Evolutionary conservation across 257 asterid genomes (phyloP).

Genomic region (Primulina huaijiensis): DNA sequence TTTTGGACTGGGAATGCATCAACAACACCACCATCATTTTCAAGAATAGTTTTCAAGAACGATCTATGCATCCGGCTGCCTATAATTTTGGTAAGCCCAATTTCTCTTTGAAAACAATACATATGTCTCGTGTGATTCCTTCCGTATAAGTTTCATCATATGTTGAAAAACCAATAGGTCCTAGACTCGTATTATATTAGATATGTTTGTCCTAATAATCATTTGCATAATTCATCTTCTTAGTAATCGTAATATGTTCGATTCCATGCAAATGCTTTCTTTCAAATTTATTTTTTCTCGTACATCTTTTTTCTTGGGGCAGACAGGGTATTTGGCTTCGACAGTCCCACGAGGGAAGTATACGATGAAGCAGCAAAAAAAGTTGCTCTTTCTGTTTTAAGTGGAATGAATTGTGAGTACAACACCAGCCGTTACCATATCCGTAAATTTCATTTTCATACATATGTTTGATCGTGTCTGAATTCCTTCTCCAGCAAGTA

Average conservation of each 20-base stretch:
- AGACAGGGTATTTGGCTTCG: conserved; percentile 77
- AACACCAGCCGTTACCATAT: background rate
- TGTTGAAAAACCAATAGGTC: too few species aligned
- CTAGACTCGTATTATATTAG: too few species aligned
- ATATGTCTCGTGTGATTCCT: too few species aligned
- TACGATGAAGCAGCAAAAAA: conserved; percentile 84
- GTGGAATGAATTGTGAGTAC: conserved; percentile 83
- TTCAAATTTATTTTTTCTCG: too few species aligned
- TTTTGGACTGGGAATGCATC: conserved; percentile 82
- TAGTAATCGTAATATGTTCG: too few species aligned
- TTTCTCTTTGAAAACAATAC: background rate
- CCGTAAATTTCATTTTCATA: background rate
- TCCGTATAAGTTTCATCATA: too few species aligned
- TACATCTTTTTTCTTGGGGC: conserved; percentile 5
- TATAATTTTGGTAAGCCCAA: conserved; percentile 58
- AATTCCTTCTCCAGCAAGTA: conserved; percentile 52
- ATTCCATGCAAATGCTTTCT: too few species aligned
- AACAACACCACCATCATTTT: conserved; percentile 62
- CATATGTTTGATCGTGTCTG: conserved; percentile 2
- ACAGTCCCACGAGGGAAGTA: conserved; percentile 61
- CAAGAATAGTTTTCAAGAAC: conserved; percentile 58
- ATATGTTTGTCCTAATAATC: too few species aligned
- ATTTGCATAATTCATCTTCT: too few species aligned
- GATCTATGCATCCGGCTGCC: conserved; percentile 60
- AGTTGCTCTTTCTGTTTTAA: conserved; percentile 71